Conservation (phyloP, 2,329 filamentous ascomycete species). For the Calcarisporium arbuscula region DNA sequence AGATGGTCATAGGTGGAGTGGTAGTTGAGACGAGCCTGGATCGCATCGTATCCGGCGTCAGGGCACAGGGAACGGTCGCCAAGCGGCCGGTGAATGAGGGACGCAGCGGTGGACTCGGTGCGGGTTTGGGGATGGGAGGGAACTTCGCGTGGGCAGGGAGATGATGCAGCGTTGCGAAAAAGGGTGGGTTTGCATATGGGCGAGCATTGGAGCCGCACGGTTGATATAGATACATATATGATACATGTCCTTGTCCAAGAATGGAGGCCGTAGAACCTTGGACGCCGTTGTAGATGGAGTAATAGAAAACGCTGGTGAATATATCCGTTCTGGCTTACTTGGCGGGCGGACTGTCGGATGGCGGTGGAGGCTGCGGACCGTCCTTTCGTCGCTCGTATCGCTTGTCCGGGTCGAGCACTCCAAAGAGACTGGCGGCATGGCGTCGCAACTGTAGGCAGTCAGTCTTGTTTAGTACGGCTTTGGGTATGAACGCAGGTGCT, state of each 20-base stretch:
- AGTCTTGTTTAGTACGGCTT: slow-evolving; percentile 4
- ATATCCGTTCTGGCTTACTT: slow-evolving; percentile 21
- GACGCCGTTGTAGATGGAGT: slow-evolving; percentile 16
- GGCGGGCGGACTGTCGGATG: too few relatives aligned
- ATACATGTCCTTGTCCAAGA: slow-evolving; percentile 15
- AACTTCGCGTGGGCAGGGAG: slow-evolving; percentile 50
- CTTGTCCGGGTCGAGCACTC: slow-evolving; percentile 33
- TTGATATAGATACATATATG: too few relatives aligned
- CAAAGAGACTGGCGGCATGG: slow-evolving; percentile 32
- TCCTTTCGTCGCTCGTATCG: slow-evolving; percentile 34
- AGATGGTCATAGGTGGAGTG: slow-evolving; percentile 94
- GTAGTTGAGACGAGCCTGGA: slow-evolving; percentile 90
- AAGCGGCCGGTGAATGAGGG: slow-evolving; percentile 74
- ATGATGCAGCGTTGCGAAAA: slow-evolving; percentile 20
- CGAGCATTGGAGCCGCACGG: slow-evolving; percentile 12
- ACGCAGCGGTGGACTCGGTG: slow-evolving; percentile 37
- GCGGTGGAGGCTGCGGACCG: slow-evolving; percentile 24
- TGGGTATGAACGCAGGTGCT: background rate
- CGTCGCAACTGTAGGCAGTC: slow-evolving; percentile 30
- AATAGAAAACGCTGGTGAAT: slow-evolving; percentile 4
- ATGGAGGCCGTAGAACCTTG: slow-evolving; percentile 19
- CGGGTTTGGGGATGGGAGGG: slow-evolving; percentile 49
- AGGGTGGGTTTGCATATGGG: slow-evolving; percentile 1
- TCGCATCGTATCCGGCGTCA: slow-evolving; percentile 80
- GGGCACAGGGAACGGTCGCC: slow-evolving; percentile 66